Percentiles rank a stretch among this genome's conserved stretches.
These are phyloP conservation scores for Hyphopichia fennica DNA, from an alignment of 1,139 yeast species.

Conservation along the genomic window DNA sequence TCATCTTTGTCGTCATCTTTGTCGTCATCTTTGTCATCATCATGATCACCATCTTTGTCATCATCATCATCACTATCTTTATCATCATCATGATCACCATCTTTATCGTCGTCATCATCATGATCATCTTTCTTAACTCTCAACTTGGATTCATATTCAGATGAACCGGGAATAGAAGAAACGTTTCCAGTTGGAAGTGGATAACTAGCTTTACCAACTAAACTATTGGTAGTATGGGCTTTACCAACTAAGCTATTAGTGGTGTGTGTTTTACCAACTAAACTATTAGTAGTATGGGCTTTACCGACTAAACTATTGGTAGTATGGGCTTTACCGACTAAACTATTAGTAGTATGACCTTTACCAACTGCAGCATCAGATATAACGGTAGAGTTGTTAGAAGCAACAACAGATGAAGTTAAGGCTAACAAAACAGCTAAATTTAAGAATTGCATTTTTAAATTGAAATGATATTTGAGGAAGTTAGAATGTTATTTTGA, in stretches of 20 bases:
- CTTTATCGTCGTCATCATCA: constrained; percentile 15
- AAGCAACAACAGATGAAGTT: constrained; percentile 27
- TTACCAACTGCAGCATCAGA: constrained; percentile 25
- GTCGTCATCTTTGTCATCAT: no score
- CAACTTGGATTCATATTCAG: no score
- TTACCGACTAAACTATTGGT: constrained; percentile 15
- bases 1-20: not conserved
- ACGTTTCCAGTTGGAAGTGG: no score
- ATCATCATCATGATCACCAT: constrained; percentile 15
- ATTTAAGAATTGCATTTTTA: constrained; percentile 19
- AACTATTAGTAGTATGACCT: not conserved
- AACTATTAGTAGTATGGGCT: constrained; percentile 27
- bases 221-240: no score
- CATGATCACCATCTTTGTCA: not conserved
- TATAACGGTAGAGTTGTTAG: no score
- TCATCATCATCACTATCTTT: not conserved
- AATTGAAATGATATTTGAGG: no score
- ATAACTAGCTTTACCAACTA: no score
- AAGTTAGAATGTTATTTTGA: no score
- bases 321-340: constrained; percentile 43
- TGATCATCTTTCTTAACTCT: constrained; percentile 20
- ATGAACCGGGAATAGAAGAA: no score
- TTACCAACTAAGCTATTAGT: no score
- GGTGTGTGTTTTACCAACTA: constrained; percentile 10
- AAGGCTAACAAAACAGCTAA: constrained; percentile 23